phyloP scores from a whole-genome alignment of 2,329 filamentous ascomycete species.

The Leptographium lundbergii region DNA sequence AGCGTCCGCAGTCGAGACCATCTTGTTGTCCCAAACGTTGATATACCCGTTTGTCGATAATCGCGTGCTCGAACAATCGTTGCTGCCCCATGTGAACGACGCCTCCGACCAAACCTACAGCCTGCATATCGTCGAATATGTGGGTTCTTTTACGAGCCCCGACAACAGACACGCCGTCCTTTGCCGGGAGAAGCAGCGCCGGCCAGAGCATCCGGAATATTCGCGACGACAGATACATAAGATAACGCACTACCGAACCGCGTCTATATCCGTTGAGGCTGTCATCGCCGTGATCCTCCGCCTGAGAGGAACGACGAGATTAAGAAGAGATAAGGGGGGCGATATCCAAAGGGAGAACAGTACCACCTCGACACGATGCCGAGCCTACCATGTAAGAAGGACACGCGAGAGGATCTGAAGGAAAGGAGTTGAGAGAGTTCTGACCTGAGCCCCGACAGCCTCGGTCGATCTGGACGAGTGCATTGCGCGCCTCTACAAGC shows the following conservation, averaged over 20 bases:
- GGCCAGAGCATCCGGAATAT: conserved; percentile 2
- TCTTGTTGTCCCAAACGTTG: not conserved
- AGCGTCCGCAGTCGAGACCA: not conserved
- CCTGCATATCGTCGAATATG: conserved; percentile 16
- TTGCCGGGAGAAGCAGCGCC: conserved; percentile 13
- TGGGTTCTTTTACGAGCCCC: conserved; percentile 16
- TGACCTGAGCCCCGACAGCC: conserved; percentile 33
- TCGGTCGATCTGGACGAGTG: conserved; percentile 98
- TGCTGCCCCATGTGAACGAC: not conserved
- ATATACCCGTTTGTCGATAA: not conserved
- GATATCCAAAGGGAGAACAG: not conserved
- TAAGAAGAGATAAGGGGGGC: not conserved
- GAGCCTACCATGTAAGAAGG: conserved; percentile 17
- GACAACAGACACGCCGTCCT: conserved; percentile 16
- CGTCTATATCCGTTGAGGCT: not conserved
- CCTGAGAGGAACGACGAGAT: not conserved
- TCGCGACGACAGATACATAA: not conserved
- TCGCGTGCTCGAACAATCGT: not conserved
- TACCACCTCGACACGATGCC: conserved; percentile 17
- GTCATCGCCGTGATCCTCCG: not conserved
- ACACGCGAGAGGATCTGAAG: not conserved
- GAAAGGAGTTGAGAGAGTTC: not conserved
- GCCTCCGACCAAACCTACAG: not conserved
- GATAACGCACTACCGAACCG: not conserved
- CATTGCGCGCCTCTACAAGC: conserved; percentile 91